Evolutionary conservation across 2,329 filamentous ascomycete genomes (phyloP), one percentile per base, ranked within the genome.

Genomic region (Fusarium marasasianum): DNA sequence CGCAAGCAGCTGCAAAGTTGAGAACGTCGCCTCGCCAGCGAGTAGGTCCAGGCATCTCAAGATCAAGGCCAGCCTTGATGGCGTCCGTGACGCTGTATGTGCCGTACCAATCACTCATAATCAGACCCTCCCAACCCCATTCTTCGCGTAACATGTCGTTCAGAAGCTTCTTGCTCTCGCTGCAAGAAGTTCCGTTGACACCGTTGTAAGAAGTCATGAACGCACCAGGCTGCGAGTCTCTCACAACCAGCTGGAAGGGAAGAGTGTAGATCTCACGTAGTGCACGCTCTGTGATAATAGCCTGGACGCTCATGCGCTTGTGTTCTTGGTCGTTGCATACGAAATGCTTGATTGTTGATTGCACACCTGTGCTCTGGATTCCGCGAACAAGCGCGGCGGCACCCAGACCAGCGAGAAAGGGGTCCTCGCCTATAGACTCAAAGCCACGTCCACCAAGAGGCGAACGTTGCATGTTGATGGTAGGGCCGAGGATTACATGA

Each of bases 271-370:
- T 87, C 82, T 91, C 89, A 40, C 89, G 85, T 65, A 91, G 81
- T 17, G 88, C 88, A 31, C 89, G 84, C 74, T 88, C 85, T 1
- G 87, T 89, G 38, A 91, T 80, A 51, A 89, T 86, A 65, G 84
- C 85, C 70, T 90, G 84, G 1, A 90, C 87, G 13, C 85, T 86
- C 81, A 88, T 88, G 24, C 89, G 84, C 79, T 85, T 86, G 74
- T 90, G 87, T 78, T 91, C 89, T 76, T 90, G 88, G 75, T 91
- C 89, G 70, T 91, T 91, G 80, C 87, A 89, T 26, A 90, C 86
- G 78, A 90, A 91, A 79, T 91, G 89, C 82, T 91, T 91, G 67
- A 89, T 83, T 6, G 87, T 87, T 8, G 89, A 88, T 74, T 87
- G 86, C 41, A 91, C 84, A 15, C 88, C 88, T 24, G 84, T 88